phyloP scores from a whole-genome alignment of 1,284 basidiomycete species.

The Fomitiporia mediterranea region DNA sequence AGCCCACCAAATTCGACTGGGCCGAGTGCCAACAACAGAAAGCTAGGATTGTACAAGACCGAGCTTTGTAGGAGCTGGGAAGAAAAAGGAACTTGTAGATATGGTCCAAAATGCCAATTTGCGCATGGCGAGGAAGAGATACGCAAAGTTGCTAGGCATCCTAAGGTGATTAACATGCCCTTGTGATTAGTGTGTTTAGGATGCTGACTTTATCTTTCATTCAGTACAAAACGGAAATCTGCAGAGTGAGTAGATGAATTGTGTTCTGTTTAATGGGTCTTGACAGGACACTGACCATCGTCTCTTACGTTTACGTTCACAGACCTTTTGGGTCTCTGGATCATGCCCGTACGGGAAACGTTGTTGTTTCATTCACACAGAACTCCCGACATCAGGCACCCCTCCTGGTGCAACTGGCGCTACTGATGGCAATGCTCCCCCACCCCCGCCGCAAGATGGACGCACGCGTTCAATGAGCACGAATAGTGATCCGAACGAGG shows the following conservation, averaged over 20 bases:
- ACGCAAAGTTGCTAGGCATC: constrained; percentile 75
- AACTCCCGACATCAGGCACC: constrained; percentile 60
- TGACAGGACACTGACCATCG: constrained; percentile 19
- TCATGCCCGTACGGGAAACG: constrained; percentile 87
- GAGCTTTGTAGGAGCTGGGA: constrained; percentile 91
- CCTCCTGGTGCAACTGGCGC: constrained; percentile 39
- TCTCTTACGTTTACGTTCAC: constrained; percentile 18
- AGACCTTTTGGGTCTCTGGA: constrained; percentile 90
- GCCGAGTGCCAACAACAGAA: constrained; percentile 83
- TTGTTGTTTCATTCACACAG: constrained; percentile 88
- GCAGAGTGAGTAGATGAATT: constrained; percentile 52
- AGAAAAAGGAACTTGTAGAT: constrained; percentile 86
- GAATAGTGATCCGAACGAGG: constrained; percentile 73
- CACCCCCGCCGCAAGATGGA: constrained; percentile 47
- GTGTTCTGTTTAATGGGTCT: neutral
- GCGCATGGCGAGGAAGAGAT: constrained; percentile 88
- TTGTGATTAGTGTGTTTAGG: constrained; percentile 10
- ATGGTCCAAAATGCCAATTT: constrained; percentile 84
- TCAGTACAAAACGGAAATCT: constrained; percentile 90
- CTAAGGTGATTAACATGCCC: constrained; percentile 54
- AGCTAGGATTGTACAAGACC: constrained; percentile 87
- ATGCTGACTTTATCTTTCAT: constrained; percentile 21
- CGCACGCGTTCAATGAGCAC: constrained; percentile 65
- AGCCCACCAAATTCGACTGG: constrained; percentile 40
- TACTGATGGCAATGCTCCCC: constrained; percentile 31